Evolutionary conservation across 2,329 filamentous ascomycete genomes (phyloP), one percentile per base, ranked within the genome.

Genomic region (Ustilaginoidea virens): DNA sequence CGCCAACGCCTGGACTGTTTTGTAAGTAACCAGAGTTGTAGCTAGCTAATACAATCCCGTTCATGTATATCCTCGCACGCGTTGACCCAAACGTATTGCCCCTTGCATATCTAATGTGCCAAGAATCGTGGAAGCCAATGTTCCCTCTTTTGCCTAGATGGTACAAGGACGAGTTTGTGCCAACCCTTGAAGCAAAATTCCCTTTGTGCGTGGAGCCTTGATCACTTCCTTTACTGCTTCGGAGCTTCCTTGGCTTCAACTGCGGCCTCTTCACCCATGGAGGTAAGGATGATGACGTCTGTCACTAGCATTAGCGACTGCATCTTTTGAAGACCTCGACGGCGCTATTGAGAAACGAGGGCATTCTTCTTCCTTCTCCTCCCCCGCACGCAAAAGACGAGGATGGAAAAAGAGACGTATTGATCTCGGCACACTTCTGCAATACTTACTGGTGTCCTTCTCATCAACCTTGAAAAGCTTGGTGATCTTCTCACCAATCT

Each of bases 221-320:
- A 34, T 28, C 16, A 15, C 19, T 30, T 23, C 33, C 23, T 38
- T 47, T 49, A 51, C 33, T 35, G 32, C 36, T 45, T 45, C 58
- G 80, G 75, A 58, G 81, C 82, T 66, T 94, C 86, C 76, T 96
- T 96, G 63, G 76, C 80, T 55, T 94, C 86, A 56, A 94, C 78
- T 52, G 77, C 80, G 48, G 70, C 63, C 71, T 96, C 81, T 66
- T 98, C 87, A 54, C 81, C 81, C 90, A 98, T 98, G 56, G 90
- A 75, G 49, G 82, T 81, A 55, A 92, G 80, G 56, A 98, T 74
- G 48, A 87, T 79, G 49, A 96, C 78, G 62, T 85, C 85, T 93
- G 15, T 13, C 22, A 17, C 16, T n/a, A 12, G 3, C 17, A 23
- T 27, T 13, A 32, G 27, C 25, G 8, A 8, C n/a, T n/a, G n/a